Conservation (phyloP, 345 rosid genomes). For the Adansonia digitata region DNA sequence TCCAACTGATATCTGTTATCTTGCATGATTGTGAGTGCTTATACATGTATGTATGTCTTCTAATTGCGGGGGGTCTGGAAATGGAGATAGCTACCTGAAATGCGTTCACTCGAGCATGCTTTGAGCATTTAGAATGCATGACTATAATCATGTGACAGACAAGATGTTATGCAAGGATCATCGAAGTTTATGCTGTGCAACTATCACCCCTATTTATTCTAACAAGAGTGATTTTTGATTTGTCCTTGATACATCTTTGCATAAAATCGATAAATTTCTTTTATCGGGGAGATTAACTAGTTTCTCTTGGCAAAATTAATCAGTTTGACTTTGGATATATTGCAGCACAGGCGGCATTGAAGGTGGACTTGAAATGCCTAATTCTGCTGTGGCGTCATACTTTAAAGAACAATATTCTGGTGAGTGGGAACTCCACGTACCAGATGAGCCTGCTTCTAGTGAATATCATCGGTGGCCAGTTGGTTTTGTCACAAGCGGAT, state of each 20-base stretch:
- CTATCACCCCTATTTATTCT: background rate
- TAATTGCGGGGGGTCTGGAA: background rate
- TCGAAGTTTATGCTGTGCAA: background rate
- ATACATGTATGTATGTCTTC: background rate
- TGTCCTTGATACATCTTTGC: background rate
- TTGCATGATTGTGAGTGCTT: background rate
- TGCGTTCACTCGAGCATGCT: background rate
- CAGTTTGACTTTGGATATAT: background rate
- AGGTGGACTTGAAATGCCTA: constrained; percentile 45
- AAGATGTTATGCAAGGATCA: background rate
- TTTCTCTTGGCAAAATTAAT: background rate
- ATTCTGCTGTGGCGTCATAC: constrained; percentile 52
- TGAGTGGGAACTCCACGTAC: constrained; percentile 58
- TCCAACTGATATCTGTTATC: background rate
- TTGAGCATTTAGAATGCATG: background rate
- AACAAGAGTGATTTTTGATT: background rate
- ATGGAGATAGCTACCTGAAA: background rate
- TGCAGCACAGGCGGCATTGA: constrained; percentile 43
- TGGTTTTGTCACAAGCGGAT: constrained; percentile 84
- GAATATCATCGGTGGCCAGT: constrained; percentile 62
- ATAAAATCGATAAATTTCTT: background rate
- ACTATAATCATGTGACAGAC: background rate
- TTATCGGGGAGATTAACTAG: background rate
- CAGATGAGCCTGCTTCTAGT: constrained; percentile 38
- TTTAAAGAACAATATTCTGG: constrained; percentile 55